Base-by-base conservation (phyloP, 139 green algal species). In the Haematococcus lacustris region DNA sequence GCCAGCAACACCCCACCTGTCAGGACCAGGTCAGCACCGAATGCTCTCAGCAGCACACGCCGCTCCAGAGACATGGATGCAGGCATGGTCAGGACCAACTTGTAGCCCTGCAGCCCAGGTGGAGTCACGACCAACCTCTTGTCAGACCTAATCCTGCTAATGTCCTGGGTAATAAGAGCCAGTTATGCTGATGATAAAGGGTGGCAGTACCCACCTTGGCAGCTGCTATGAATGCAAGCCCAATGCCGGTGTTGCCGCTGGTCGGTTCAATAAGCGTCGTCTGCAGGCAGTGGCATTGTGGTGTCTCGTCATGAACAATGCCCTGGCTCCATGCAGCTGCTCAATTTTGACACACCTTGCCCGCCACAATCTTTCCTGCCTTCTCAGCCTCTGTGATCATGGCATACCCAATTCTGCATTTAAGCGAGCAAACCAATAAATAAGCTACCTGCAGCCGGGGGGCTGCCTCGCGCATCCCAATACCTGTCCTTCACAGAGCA, bases 51-150 rank as follows among this genome's bases (percentile, higher is more conserved):
- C 80, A 99, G 82, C 65, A 98, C 92, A 43, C 96, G 83, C 0
- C 96, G 85, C 85, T 99, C 96, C 2, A 96, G 83, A 37, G 82
- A 93, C 94, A 98, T 99, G 66, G 88, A 96, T 3, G 94, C 94
- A 0, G 96, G 96, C 96, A 99, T 99, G 51, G 95, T 98, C 21
- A 99, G 85, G 33, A 96, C 86, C 33, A 96, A 83, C 78, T 94
- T 90, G 69, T 86, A 85, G 59, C 76, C 73, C 69, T 71, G 66
- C 26, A 4, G n/a, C n/a, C n/a, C n/a, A n/a, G n/a, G n/a, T n/a
- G n/a, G n/a, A n/a, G n/a, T n/a, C n/a, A n/a, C n/a, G n/a, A n/a
- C n/a, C n/a, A n/a, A n/a, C n/a, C n/a, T n/a, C n/a, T n/a, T n/a
- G n/a, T n/a, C n/a, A n/a, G n/a, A n/a, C n/a, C n/a, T n/a, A n/a